Percentiles rank a stretch among this genome's conserved stretches.
Evolutionary conservation across 106 monocot species (phyloP).

Genomic region (Posidonia australis): DNA sequence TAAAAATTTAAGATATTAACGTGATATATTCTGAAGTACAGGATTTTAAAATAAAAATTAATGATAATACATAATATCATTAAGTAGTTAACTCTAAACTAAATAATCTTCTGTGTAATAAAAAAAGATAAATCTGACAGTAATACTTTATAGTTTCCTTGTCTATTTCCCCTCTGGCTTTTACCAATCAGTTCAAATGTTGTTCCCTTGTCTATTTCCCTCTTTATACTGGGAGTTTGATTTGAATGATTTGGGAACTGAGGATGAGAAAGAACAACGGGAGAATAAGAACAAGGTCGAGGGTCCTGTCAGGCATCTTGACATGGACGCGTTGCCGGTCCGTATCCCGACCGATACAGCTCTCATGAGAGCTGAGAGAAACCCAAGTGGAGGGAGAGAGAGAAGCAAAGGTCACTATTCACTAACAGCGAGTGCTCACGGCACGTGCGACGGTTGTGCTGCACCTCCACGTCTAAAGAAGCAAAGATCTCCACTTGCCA

Average conservation of each 20-base stretch:
- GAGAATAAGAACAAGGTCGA: neutral
- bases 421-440: neutral
- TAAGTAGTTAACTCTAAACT: no score
- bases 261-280: neutral
- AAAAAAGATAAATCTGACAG: no score
- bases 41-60: no score
- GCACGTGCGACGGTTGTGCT: neutral
- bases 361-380: neutral
- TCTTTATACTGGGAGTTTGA: neutral
- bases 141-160: no score
- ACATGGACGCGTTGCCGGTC: conserved; percentile 3
- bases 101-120: no score
- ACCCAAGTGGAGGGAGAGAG: neutral
- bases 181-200: no score
- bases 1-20: no score
- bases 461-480: no score
- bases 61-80: no score
- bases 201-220: neutral
- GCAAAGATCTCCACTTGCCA: no score
- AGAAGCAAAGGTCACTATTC: neutral
- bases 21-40: no score
- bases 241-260: neutral
- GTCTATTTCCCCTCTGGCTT: no score
- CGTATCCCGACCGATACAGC: conserved; percentile 2
- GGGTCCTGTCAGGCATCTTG: conserved; percentile 3